Percentiles rank a stretch among this genome's conserved stretches.
These are phyloP conservation scores for Erysimum cheiri DNA, from an alignment of 441 rosid species.

Conservation along the genomic window DNA sequence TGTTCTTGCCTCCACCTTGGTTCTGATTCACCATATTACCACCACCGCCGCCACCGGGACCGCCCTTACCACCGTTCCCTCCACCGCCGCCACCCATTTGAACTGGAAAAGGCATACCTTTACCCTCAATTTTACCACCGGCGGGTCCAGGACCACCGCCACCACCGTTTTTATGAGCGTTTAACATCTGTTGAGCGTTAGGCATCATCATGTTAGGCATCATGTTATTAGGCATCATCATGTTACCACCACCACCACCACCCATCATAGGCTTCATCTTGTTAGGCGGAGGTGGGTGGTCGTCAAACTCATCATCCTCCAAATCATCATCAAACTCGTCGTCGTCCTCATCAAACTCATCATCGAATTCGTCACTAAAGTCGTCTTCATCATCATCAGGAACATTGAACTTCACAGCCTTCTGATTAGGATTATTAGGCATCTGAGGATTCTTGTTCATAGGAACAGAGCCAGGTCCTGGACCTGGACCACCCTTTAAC, in stretches of 20 bases:
- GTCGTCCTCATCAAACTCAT: conserved; percentile 50
- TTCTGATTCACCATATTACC: conserved; percentile 52
- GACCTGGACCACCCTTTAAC: conserved; percentile 51
- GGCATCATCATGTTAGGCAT: conserved; percentile 59
- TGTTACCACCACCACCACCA: conserved; percentile 43
- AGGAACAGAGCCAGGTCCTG: conserved; percentile 40
- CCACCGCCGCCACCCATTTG: conserved; percentile 45
- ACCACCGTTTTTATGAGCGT: conserved; percentile 58
- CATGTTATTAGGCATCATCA: conserved; percentile 57
- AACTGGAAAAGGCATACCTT: conserved; percentile 53
- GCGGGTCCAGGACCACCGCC: conserved; percentile 46
- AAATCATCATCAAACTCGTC: conserved; percentile 57
- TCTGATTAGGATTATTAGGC: conserved; percentile 51
- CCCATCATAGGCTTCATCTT: conserved; percentile 63
- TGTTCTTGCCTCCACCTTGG: conserved; percentile 58
- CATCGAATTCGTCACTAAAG: conserved; percentile 54
- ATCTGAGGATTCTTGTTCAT: conserved; percentile 45
- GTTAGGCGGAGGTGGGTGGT: conserved; percentile 49
- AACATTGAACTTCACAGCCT: conserved; percentile 56
- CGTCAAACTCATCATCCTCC: conserved; percentile 57
- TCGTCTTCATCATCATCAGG: conserved; percentile 50
- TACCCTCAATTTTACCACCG: conserved; percentile 53
- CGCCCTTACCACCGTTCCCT: conserved; percentile 57
- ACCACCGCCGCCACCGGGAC: conserved; percentile 44
- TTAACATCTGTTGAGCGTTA: conserved; percentile 61